Base-by-base conservation (phyloP, 2,329 filamentous ascomycete species). In the Sphaerostilbella broomeana region DNA sequence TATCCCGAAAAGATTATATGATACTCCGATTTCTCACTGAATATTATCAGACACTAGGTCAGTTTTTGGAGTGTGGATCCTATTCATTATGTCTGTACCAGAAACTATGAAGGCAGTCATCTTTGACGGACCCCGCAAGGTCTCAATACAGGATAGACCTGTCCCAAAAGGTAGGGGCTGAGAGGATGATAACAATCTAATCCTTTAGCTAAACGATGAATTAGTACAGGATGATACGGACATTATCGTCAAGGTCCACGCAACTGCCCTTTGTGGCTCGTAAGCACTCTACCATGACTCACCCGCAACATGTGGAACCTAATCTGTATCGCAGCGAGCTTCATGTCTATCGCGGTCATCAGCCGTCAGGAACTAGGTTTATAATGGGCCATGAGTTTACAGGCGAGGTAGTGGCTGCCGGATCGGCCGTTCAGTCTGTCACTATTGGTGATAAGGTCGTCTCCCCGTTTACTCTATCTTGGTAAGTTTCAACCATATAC, bases 211-310 rank as follows among this genome's bases (percentile, higher is more conserved):
- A 49, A 46, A 40, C 54, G 43, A 50, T 35, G 21, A 28, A 2
- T 35, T 37, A 75, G 71, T 95, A 47, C 70, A 81, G 51, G 71
- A 85, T 43, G 71, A 77, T 5, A 75, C 72, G 41, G 89, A 95
- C 58, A 75, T 90, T 42, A 80, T 95, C 49, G 77, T 95, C 55
- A 89, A 86, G 60, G 86, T 94, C 15, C 73, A 78, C 44, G 84
- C 85, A 51, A 85, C 87, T 18, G 89, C 86, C 12, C 72, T 95
- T 21, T 95, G 89, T 59, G 89, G 89, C 57, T 90, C 84, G 86
- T 89, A 66, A 56, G 77, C 68, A 43, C 26, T 31, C 26, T 30
- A 40, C 21, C 15, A 32, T 21, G 5, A 18, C 15, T 7, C 9
- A 2, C 18, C 19, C 9, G n/a, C n/a, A n/a, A n/a, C n/a, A n/a